phyloP scores from a whole-genome alignment of 768 basidiomycete genomes.

The Rhodotorula paludigena region DNA sequence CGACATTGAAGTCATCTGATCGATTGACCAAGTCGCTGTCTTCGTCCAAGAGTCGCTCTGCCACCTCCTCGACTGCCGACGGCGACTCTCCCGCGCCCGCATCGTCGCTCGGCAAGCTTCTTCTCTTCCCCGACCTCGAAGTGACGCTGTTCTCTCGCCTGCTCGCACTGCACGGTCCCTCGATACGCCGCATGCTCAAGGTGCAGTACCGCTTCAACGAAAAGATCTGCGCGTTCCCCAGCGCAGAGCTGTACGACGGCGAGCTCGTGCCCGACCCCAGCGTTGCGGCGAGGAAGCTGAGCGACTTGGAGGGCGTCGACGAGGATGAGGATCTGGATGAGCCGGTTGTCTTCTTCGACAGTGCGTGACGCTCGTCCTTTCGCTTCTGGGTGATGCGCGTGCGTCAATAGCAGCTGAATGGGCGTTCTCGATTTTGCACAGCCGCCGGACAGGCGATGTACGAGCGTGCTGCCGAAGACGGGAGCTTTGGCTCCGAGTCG shows the following conservation, averaged over 20 bases:
- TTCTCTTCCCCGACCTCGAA: conserved; percentile 69
- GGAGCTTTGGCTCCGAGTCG: conserved; percentile 55
- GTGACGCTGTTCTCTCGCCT: conserved; percentile 88
- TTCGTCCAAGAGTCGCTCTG: conserved; percentile 24
- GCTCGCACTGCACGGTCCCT: conserved; percentile 75
- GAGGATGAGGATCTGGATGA: conserved; percentile 67
- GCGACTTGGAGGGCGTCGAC: conserved; percentile 54
- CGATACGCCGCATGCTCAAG: conserved; percentile 78
- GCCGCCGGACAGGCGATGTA: conserved; percentile 50
- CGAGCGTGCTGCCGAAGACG: conserved; percentile 58
- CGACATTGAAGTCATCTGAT: conserved; percentile 71
- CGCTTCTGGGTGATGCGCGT: neutral
- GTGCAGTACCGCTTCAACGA: conserved; percentile 64
- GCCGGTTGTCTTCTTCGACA: conserved; percentile 89
- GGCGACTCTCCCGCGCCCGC: neutral
- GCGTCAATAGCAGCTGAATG: neutral
- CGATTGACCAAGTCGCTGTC: neutral
- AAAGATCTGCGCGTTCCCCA: conserved; percentile 42
- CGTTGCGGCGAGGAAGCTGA: conserved; percentile 51
- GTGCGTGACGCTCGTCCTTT: conserved; percentile 22
- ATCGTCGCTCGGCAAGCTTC: conserved; percentile 43
- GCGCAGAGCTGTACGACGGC: conserved; percentile 29
- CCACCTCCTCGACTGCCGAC: neutral
- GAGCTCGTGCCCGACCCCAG: conserved; percentile 28
- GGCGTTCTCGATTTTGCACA: neutral